Evolutionary conservation across 176 grass and related monocot species (phyloP).

Genomic region (Ananas comosus): DNA sequence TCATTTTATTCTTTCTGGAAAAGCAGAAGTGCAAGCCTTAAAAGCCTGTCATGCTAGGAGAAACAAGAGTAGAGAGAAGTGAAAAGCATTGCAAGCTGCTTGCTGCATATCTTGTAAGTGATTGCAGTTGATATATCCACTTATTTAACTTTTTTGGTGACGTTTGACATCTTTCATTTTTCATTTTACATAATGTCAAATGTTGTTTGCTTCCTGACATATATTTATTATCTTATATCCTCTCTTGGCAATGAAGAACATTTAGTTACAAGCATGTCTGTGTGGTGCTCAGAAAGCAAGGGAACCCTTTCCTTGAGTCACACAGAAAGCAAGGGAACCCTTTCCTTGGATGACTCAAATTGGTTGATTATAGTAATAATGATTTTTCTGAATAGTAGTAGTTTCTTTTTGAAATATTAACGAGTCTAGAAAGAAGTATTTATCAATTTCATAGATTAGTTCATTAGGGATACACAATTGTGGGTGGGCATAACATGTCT

Average conservation of each 20-base stretch:
- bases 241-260: background rate
- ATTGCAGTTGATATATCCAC: background rate
- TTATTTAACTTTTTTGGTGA: background rate
- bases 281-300: background rate
- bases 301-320: no score
- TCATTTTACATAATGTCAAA: background rate
- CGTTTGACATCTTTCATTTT: background rate
- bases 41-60: constrained; percentile 46
- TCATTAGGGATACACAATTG: no score
- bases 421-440: no score
- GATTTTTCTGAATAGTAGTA: no score
- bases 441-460: no score
- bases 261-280: background rate
- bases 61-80: constrained; percentile 19
- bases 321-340: background rate
- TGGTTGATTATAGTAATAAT: no score
- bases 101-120: background rate
- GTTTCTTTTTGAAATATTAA: no score
- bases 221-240: background rate
- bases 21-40: constrained; percentile 41
- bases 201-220: background rate
- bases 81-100: background rate
- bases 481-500: no score
- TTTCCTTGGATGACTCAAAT: no score
- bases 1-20: background rate